Base-by-base conservation (phyloP, 1,284 basidiomycete genomes). In the Cronartium ribicola region DNA sequence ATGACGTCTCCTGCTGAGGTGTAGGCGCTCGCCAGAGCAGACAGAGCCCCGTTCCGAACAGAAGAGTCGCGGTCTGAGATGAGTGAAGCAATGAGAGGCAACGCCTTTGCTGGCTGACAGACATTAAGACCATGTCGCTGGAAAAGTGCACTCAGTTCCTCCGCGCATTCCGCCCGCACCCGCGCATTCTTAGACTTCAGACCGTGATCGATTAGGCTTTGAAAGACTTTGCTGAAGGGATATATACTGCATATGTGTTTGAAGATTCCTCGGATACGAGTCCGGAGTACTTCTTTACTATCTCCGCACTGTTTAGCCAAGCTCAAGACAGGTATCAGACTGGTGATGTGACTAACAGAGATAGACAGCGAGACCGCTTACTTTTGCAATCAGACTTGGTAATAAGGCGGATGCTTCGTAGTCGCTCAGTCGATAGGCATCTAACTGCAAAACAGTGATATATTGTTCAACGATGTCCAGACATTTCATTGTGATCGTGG, bases 331-430 rank as follows among this genome's bases (percentile, higher is more conserved):
- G 55, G 36, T 20, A 5, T 60, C 77, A 43, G 76, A 62, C 39
- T 10, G 59, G 10, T 20, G 57, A 3, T 20, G 37, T 17, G 44
- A 29, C 3, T 8, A 22, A 46, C 55, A n/a, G n/a, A 57, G 10
- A 20, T 3, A 43, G 72, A 40, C 69, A 55, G 29, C 40, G 39
- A 44, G 5, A 7, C 6, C 2, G 76, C 84, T 78, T 79, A 93
- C 93, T 85, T 97, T 98, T 83, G 88, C 87, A 55, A 97, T 86
- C 69, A 98, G 85, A 7, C 94, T 93, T 0, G 94, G 93, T 29
- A 98, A 86, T 78, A 98, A 92, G 76, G 91, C 89, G 66, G 87
- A 82, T 0, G 92, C 93, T 81, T 99, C 96, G 44, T 87, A 84
- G 77, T 99, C 96, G 4, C 87, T 88, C 72, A 98, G 84, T 78